These are phyloP conservation scores for Penicillium canescens DNA, from an alignment of 495 filamentous ascomycete species.

Conservation along the genomic window DNA sequence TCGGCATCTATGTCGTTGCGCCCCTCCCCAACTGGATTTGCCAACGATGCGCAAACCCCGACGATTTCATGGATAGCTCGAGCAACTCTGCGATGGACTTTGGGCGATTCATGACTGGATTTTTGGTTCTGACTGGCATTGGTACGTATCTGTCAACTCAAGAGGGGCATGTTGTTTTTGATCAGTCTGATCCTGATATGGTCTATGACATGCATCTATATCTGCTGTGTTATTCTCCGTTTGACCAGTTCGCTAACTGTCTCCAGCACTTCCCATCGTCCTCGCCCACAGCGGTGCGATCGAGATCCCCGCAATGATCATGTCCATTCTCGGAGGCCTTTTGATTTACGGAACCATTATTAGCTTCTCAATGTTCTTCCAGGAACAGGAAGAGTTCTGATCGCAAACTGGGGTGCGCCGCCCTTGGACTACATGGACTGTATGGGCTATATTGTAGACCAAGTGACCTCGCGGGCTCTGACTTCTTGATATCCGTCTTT, in stretches of 20 bases:
- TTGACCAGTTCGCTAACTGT: conserved; percentile 5
- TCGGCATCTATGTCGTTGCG: conserved; percentile 91
- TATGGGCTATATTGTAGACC: neutral
- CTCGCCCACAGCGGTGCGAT: conserved; percentile 86
- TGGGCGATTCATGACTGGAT: conserved; percentile 91
- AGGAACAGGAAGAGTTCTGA: conserved; percentile 88
- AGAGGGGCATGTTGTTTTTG: neutral
- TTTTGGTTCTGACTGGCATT: conserved; percentile 96
- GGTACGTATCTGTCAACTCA: conserved; percentile 59
- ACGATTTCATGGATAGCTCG: conserved; percentile 91
- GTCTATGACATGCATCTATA: too few relatives aligned
- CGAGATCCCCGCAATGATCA: conserved; percentile 80
- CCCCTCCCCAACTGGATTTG: conserved; percentile 97
- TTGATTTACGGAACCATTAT: conserved; percentile 98
- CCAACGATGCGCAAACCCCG: conserved; percentile 80
- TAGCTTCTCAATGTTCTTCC: conserved; percentile 96
- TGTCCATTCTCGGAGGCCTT: conserved; percentile 89
- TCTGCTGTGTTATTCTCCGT: too few relatives aligned
- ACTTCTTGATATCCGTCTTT: conserved; percentile 17
- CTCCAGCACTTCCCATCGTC: conserved; percentile 80
- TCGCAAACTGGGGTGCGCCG: conserved; percentile 3
- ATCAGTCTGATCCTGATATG: neutral
- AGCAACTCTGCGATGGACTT: conserved; percentile 84
- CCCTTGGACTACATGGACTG: neutral
- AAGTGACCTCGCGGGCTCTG: neutral